phyloP scores from a whole-genome alignment of 2,329 filamentous ascomycete species.

The Epicoccum sorghinum region DNA sequence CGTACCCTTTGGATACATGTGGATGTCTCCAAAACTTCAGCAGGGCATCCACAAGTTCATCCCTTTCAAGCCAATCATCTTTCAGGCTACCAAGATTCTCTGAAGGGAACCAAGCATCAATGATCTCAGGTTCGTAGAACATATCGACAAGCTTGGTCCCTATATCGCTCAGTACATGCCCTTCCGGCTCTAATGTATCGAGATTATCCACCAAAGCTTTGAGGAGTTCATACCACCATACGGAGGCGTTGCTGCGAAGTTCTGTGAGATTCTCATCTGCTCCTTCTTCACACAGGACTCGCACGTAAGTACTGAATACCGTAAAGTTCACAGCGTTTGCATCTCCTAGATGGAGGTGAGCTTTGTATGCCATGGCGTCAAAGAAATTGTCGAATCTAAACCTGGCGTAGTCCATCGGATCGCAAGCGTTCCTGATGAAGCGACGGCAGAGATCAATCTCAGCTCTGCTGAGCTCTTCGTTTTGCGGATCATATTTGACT shows the following conservation, averaged over 20 bases:
- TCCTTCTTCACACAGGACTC: not conserved
- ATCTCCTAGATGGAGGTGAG: conserved; percentile 5
- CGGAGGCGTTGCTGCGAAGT: conserved; percentile 6
- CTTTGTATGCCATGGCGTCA: conserved; percentile 13
- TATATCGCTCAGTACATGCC: not conserved
- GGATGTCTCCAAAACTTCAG: conserved; percentile 13
- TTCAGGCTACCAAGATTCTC: not conserved
- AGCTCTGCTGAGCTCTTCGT: not conserved
- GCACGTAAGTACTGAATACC: not conserved
- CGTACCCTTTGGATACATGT: conserved; percentile 17
- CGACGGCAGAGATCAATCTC: conserved; percentile 16
- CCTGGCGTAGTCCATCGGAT: conserved; percentile 10
- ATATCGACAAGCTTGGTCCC: not conserved
- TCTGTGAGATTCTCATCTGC: not conserved
- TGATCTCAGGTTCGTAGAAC: not conserved
- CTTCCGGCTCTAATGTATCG: conserved; percentile 10
- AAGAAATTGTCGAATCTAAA: conserved; percentile 22
- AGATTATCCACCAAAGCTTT: conserved; percentile 7
- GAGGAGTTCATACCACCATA: conserved; percentile 17
- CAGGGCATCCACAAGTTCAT: conserved; percentile 10
- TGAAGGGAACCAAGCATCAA: not conserved
- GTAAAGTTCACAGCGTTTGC: not conserved
- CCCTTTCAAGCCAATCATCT: conserved; percentile 2
- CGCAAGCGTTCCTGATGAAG: conserved; percentile 13
- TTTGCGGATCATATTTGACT: not conserved